Conservation (phyloP, 371 early-diverging fungal genomes). For the Batkoa obscura region DNA sequence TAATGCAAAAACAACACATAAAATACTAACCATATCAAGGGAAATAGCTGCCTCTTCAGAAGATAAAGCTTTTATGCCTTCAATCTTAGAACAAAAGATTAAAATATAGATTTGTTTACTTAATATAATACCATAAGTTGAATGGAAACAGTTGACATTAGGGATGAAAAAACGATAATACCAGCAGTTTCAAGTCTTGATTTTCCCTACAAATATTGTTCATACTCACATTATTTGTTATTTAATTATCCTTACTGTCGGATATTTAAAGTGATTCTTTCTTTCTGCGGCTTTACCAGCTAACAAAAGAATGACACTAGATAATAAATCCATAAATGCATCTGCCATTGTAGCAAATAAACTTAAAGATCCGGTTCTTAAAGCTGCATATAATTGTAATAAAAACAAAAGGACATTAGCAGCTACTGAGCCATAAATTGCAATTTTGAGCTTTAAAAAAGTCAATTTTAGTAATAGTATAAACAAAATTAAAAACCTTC, state of each 20-base stretch:
- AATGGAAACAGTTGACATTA: constrained; percentile 79
- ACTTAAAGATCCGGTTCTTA: constrained; percentile 64
- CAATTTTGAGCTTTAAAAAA: constrained; percentile 43
- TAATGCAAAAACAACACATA: constrained; percentile 50
- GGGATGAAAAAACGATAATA: constrained; percentile 73
- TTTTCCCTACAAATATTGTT: constrained; percentile 36
- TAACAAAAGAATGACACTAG: constrained; percentile 42
- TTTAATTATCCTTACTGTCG: constrained; percentile 27
- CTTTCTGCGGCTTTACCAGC: constrained; percentile 36
- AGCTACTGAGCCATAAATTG: constrained; percentile 60
- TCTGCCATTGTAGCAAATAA: constrained; percentile 87
- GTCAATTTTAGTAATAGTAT: background rate
- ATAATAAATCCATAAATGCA: constrained; percentile 77
- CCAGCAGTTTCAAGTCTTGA: constrained; percentile 78
- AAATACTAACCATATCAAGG: constrained; percentile 30
- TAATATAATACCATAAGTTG: constrained; percentile 49
- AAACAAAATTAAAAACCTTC: constrained; percentile 22
- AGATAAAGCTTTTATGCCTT: constrained; percentile 13
- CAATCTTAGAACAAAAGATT: constrained; percentile 8
- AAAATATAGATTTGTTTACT: constrained; percentile 32
- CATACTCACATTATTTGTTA: constrained; percentile 7
- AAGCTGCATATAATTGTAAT: constrained; percentile 65
- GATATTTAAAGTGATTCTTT: constrained; percentile 49
- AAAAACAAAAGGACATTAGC: constrained; percentile 63
- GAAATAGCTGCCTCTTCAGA: constrained; percentile 20